Evolutionary conservation across 768 basidiomycete species (phyloP), one percentile per base, ranked within the genome.

Genomic region (Punctularia strigosozonata): DNA sequence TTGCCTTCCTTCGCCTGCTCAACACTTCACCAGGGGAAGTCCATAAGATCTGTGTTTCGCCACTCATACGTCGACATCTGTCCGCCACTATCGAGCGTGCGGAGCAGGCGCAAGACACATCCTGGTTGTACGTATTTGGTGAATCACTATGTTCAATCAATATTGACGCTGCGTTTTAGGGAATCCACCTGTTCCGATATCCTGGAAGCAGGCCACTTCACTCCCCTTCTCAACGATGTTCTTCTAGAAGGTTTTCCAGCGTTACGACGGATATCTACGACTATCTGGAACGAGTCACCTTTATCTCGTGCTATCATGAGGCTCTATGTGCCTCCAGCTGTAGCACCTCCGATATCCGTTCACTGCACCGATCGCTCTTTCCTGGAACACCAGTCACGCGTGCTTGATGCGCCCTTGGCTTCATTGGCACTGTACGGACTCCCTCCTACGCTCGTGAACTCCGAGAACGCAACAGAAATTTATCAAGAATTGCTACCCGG

Each of bases 321-420:
- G 46, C 95, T 90, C 80, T 87, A 80, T 58, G 66, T 86, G 14
- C 87, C 88, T n/a, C 65, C 78, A 6, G 90, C 66, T 6, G 73
- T 89, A 23, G 94, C 94, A 0, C 94, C 94, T 3, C 73, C 86
- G 0, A 81, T 95, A 43, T 55, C 72, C 20, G 60, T 84, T 43
- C 67, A 75, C 46, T 87, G 81, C 52, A 69, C 73, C 28, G 74
- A 88, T 54, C 77, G 89, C 33, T 71, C 79, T 5, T 95, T 88
- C 62, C 51, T 84, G 23, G 86, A 94, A 52, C 63, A 65, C 26
- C 79, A 86, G 59, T 56, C 66, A 22, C 63, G 66, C 19, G 38
- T 76, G 13, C 54, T 73, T 4, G 80, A 81, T 34, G 82, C 78
- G 30, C 78, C 85, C n/a, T 43, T 78, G 36, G 81, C 88, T 57